A percentile compares a stretch with the other conserved stretches of the same genome.
phyloP scores from a whole-genome alignment of 148 eudicot species.

The Nepenthes mirabilis region DNA sequence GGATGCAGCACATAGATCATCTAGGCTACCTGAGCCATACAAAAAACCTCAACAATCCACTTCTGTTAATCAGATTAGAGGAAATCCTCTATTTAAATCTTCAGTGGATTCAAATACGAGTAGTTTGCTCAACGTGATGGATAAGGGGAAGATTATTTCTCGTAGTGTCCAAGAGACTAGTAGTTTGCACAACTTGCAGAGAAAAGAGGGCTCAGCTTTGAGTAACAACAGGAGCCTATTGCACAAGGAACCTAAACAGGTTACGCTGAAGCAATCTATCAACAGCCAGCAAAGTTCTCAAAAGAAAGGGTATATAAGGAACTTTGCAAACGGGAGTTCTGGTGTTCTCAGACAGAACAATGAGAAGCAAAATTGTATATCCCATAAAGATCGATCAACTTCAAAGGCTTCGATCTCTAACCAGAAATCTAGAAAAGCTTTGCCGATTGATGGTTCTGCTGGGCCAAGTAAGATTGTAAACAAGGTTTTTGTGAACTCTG shows the following conservation, averaged over 20 bases:
- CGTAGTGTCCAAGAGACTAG: slow-evolving; percentile 17
- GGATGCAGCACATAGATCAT: slow-evolving; percentile 42
- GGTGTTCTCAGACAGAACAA: slow-evolving; percentile 56
- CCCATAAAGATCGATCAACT: slow-evolving; percentile 22
- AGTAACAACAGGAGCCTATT: slow-evolving; percentile 25
- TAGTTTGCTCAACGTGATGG: slow-evolving; percentile 28
- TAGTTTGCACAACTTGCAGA: slow-evolving; percentile 22
- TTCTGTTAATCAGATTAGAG: slow-evolving; percentile 22
- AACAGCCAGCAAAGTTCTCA: slow-evolving; percentile 23
- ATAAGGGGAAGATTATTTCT: slow-evolving; percentile 40
- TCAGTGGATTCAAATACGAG: slow-evolving; percentile 23
- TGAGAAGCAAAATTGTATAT: slow-evolving; percentile 63
- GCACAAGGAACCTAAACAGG: slow-evolving; percentile 34
- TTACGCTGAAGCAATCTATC: slow-evolving; percentile 13
- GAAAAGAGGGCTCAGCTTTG: slow-evolving; percentile 26
- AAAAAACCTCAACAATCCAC: slow-evolving; percentile 29
- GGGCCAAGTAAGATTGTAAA: slow-evolving; percentile 41
- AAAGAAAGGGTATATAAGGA: slow-evolving; percentile 27
- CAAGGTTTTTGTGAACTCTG: slow-evolving; percentile 37
- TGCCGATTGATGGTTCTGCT: slow-evolving; percentile 20
- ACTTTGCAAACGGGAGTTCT: slow-evolving; percentile 24
- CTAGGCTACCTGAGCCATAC: slow-evolving; percentile 29
- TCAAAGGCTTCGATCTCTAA: slow-evolving; percentile 29
- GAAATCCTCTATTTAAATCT: slow-evolving; percentile 26
- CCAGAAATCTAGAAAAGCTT: slow-evolving; percentile 31